Base-by-base conservation (phyloP, 1,284 basidiomycete species). In the Marasmius tenuissimus region DNA sequence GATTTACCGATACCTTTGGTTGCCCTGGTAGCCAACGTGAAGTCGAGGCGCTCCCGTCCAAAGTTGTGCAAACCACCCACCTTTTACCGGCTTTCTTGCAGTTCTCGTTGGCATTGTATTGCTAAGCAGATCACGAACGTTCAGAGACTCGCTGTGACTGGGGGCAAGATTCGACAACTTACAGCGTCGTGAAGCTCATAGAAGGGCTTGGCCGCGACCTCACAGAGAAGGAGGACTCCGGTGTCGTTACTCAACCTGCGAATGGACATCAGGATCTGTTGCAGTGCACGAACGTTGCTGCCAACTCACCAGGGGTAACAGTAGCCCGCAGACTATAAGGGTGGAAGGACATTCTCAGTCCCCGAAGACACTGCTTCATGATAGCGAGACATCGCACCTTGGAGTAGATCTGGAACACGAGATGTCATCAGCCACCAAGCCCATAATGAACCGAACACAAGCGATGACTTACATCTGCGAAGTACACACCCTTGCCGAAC, bases 401-500 rank as follows among this genome's bases (percentile, higher is more conserved):
- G 38, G 84, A 85, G 78, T 86, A 84, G 82, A 87, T 86, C 83
- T 86, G 52, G 54, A 61, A 14, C 27, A 27, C 27, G 4, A 27
- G 27, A 4, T 27, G 4, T 27, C 27, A 47, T 4, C 5, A 7
- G 9, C 20, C 9, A 12, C 22, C n/a, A 51, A 5, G 12, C 12
- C 4, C 35, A 35, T 18, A 8, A 37, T 40, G 8, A 61, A 58
- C 16, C 40, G 53, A 6, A 33, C 14, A 50, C 33, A 45, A 33
- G 42, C 7, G n/a, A 18, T 6, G n/a, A 70, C 83, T 71, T 66
- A 85, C 85, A 73, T 89, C 86, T 11, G 86, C 86, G 60, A 88
- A 85, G 69, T 88, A 88, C 34, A 87, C 83, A 49, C 86, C 87
- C 73, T 88, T 88, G 57, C 87, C 87, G 67, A 88, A 88, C 86